Percentiles rank a stretch among this genome's conserved stretches.
These are phyloP conservation scores for Hanseniaspora vineae DNA, from an alignment of 805 yeast genomes.

Conservation along the genomic window DNA sequence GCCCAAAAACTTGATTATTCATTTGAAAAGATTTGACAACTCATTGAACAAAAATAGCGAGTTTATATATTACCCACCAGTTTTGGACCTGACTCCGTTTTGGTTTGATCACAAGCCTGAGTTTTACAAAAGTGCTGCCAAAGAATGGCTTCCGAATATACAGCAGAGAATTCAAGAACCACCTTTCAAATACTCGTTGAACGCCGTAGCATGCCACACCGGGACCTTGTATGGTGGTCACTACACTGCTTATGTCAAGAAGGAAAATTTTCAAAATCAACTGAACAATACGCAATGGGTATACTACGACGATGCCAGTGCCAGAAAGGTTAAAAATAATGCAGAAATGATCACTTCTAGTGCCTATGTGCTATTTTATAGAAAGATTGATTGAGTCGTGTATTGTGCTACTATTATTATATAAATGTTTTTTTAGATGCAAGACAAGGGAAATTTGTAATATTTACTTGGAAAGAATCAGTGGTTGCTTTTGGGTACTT, in stretches of 20 bases:
- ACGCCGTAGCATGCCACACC: conserved; percentile 73
- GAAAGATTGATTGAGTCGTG: conserved; percentile 21
- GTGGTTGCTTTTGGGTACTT: background rate
- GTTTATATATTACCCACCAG: conserved; percentile 54
- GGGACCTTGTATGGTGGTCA: conserved; percentile 83
- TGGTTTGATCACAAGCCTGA: conserved; percentile 40
- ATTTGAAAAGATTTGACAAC: conserved; percentile 64
- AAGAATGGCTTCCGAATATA: conserved; percentile 26
- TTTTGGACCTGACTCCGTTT: conserved; percentile 52
- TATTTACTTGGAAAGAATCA: too few species aligned
- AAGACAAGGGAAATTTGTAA: too few species aligned
- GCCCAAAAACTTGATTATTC: conserved; percentile 70
- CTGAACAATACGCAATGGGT: conserved; percentile 40
- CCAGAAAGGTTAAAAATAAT: conserved; percentile 37
- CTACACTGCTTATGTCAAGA: conserved; percentile 60
- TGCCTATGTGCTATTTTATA: conserved; percentile 77
- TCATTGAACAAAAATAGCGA: conserved; percentile 40
- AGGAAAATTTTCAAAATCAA: conserved; percentile 29
- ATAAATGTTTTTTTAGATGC: too few species aligned
- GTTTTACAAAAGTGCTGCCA: conserved; percentile 9
- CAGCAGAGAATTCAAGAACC: conserved; percentile 67
- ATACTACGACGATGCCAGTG: conserved; percentile 67
- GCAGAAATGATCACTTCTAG: conserved; percentile 51
- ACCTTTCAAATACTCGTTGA: conserved; percentile 66
- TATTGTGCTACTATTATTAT: too few species aligned